phyloP scores from a whole-genome alignment of 306 rosid genomes.

The Boehmeria nivea region DNA sequence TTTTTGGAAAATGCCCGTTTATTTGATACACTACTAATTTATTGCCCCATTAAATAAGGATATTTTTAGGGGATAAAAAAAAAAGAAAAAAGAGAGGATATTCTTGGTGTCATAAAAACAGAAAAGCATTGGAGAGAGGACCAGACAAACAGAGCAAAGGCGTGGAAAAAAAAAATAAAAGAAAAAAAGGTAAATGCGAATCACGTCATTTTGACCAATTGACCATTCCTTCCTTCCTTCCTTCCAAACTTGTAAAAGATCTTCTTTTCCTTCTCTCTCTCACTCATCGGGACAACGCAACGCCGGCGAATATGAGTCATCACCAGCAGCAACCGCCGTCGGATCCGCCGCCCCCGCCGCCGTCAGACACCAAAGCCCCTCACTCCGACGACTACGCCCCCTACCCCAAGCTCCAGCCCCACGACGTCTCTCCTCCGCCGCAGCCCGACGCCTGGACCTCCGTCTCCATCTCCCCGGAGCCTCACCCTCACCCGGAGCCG shows the following conservation, averaged over 20 bases:
- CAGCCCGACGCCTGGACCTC: slow-evolving; percentile 38
- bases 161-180: too few relatives aligned
- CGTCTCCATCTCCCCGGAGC: slow-evolving; percentile 36
- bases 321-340: not conserved
- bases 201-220: not conserved
- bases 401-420: slow-evolving; percentile 66
- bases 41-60: too few relatives aligned
- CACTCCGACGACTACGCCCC: slow-evolving; percentile 65
- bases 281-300: not conserved
- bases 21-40: too few relatives aligned
- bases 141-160: too few relatives aligned
- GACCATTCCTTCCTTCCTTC: not conserved
- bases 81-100: not conserved
- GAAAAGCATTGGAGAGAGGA: too few relatives aligned
- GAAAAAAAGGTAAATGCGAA: too few relatives aligned
- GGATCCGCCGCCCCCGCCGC: not conserved
- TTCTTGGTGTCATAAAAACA: too few relatives aligned
- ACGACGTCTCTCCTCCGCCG: slow-evolving; percentile 46
- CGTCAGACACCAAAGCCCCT: not conserved
- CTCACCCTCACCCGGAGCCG: too few relatives aligned
- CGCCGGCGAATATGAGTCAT: slow-evolving; percentile 12
- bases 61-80: not conserved
- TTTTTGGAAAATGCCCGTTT: too few relatives aligned
- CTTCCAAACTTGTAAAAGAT: too few relatives aligned
- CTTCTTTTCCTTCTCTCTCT: not conserved